Base-by-base conservation (phyloP, 139 green algal genomes). In the Coelastrella sp. region DNA sequence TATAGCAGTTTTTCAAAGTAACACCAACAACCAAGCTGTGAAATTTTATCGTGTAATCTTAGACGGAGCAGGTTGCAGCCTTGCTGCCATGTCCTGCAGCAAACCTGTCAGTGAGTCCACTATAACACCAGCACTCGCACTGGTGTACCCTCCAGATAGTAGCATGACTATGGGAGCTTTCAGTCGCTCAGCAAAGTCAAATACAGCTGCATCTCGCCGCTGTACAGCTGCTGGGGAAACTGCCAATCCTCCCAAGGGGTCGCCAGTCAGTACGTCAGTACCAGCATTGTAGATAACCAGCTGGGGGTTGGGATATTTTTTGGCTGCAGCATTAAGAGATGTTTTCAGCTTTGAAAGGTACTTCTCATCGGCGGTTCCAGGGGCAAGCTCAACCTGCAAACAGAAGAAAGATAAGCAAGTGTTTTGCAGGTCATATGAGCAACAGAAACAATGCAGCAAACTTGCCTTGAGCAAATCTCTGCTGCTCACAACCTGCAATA, bases 271-370 rank as follows among this genome's bases (percentile, higher is more conserved):
- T 11, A 98, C 92, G 87, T 98, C 96, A 6, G 96, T 98, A 56
- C 96, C 73, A 15, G 96, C 96, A 90, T 98, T 98, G 91, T 96
- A 98, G 0, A 97, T 35, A 7, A 98, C 56, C 9, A 98, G 90
- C 72, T 97, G 92, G 17, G 93, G 94, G n/a, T 80, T 8, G 19
- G 91, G 83, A 83, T 93, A 93, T 22, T 74, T 56, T 7, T 8
- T 7, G 0, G 86, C 87, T 11, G 92, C 92, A 6, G 25, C n/a
- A 7, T 63, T 17, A 20, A 95, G 90, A 20, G 86, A 87, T 15
- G 7, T 20, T 7, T 85, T 0, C 79, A 95, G 76, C 17, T 61
- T 25, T 14, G n/a, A n/a, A 7, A 93, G 91, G 84, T 92, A 90
- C 17, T 72, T 20, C 3, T 61, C 70, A 60, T 92, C 88, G 6